Evolutionary conservation across 2,329 filamentous ascomycete genomes (phyloP), one percentile per base, ranked within the genome.

Genomic region (Colletotrichum graminicola): DNA sequence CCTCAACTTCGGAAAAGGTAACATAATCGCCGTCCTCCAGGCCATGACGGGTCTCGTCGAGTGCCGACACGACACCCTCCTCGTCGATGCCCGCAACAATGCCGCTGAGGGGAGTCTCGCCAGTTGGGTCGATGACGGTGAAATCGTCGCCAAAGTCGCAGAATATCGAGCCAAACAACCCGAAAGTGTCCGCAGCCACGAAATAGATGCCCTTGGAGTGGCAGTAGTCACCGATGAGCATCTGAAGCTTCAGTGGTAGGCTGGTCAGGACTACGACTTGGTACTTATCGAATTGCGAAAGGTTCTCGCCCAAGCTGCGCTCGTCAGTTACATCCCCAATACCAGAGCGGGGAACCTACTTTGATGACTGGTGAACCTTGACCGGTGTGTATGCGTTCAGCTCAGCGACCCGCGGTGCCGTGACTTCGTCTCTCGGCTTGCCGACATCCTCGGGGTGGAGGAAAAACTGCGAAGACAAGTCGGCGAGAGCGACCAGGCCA

Each of bases 381-480:
- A 99, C 93, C 8, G 96, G 96, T 5, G 95, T 97, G 80, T 99
- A 99, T 73, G 94, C 93, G 82, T 99, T 99, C 75, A 99, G 89
- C 83, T 99, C 96, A 52, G 94, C 93, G 36, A 99, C 93, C 62
- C 94, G 91, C 11, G 96, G 95, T 1, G 92, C 94, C 1, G 95
- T 97, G 66, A 94, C 93, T 75, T 91, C 87, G 75, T 95, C 96
- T 79, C 96, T 91, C 5, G 94, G 93, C 85, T 97, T 97, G 78
- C 96, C 96, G 65, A 98, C 92, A 80, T 99, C 96, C 77, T 92
- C 90, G 23, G 91, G 88, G 68, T 90, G 94, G 29, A 99, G 90
- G 88, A 99, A 99, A 88, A 99, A 99, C 82, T 99, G 96, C 54
- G 96, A 93, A 51, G 96, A 98, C 43, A 99, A 90, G 79, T 99